Evolutionary conservation across 345 rosid species (phyloP), one percentile per base, ranked within the genome.

Genomic region (Citrus unshiu): DNA sequence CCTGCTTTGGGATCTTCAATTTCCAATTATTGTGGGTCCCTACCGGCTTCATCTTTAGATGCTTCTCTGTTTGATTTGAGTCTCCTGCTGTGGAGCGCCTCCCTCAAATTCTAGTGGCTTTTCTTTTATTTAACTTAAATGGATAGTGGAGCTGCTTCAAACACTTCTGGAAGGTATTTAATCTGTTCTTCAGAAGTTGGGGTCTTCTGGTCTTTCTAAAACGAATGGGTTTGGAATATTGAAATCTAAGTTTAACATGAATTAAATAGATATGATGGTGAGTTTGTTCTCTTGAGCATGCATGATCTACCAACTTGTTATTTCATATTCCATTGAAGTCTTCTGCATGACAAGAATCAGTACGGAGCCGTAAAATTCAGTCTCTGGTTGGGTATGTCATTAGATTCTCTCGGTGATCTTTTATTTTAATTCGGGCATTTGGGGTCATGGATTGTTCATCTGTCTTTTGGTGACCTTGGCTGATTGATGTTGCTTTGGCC

Each of bases 1-100:
- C 84, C 86, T 81, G 84, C 89, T 54, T 81, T 88, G 93, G 91
- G 91, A 85, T 90, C 94, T 87, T 87, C 93, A 81, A 88, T 89
- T 77, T 81, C 58, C 86, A 83, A 81, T 87, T 74, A 79, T 88
- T 87, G 91, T 88, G 88, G 89, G 83, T 90, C 89, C 93, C 85
- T 74, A 79, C 74, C 73, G 77, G 87, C 90, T 80, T 78, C 91
- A 73, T 90, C 81, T 84, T 81, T 85, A 71, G 82, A 79, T 88
- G 94, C 88, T 75, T 83, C 91, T 83, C 87, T 82, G 51, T 46
- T 85, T 89, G 84, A 80, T 80, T 84, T 84, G 89, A 67, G 73
- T 84, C 85, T 86, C 86, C 87, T n/a, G 89, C 84, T 81, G 81
- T 83, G 86, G 84, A 83, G 86, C 78, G 70, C 76, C 87, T 80